phyloP scores from a whole-genome alignment of 371 early-diverging fungal genomes.

The Nematocida sp. region DNA sequence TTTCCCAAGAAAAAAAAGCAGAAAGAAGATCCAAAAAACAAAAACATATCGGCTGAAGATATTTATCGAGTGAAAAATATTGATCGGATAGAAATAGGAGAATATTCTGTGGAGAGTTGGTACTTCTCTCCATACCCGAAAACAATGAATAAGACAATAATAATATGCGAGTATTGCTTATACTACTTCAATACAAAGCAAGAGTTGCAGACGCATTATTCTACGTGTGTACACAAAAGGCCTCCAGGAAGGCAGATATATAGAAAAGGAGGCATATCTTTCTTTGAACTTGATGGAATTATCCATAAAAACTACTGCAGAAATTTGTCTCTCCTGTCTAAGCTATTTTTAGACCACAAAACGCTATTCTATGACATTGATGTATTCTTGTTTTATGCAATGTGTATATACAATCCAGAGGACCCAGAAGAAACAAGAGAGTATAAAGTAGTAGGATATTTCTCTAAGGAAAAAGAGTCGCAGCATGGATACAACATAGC shows the following conservation, averaged over 20 bases:
- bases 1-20: conserved; percentile 72
- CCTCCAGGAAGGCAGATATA: conserved; percentile 98
- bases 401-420: conserved; percentile 74
- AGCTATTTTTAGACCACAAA: conserved; percentile 98
- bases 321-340: conserved; percentile 89
- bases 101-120: conserved; percentile 84
- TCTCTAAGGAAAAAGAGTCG: conserved; percentile 94
- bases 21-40: conserved; percentile 56
- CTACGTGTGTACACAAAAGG: conserved; percentile 77
- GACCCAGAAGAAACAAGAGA: conserved; percentile 70
- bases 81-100: conserved; percentile 76
- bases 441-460: conserved; percentile 91
- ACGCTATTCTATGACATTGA: conserved; percentile 98
- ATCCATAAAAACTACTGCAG: conserved; percentile 85
- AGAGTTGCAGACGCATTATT: conserved; percentile 73
- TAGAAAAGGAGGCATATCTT: conserved; percentile 79
- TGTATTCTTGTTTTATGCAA: conserved; percentile 92
- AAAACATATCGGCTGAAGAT: conserved; percentile 58
- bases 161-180: conserved; percentile 92
- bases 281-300: conserved; percentile 86
- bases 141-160: conserved; percentile 80
- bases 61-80: conserved; percentile 71
- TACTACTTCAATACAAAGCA: conserved; percentile 79
- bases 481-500: conserved; percentile 91
- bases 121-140: conserved; percentile 95